phyloP scores from a whole-genome alignment of 176 grass and related monocot species.

The Melocanna baccifera region DNA sequence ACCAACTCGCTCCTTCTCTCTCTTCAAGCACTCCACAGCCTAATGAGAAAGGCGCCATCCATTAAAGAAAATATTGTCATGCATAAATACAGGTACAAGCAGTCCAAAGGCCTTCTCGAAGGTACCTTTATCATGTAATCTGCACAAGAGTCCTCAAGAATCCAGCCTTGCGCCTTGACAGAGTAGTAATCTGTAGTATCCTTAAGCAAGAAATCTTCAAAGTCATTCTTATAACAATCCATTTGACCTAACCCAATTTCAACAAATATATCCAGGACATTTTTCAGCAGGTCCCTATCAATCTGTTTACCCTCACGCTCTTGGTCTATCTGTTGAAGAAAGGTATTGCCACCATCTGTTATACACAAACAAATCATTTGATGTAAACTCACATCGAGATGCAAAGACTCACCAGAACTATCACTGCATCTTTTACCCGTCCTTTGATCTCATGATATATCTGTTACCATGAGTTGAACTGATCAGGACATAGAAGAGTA shows the following conservation, averaged over 20 bases:
- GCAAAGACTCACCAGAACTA: slow-evolving; percentile 63
- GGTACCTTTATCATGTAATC: slow-evolving; percentile 97
- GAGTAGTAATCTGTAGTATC: slow-evolving; percentile 85
- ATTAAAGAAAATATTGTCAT: not conserved
- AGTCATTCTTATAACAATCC: slow-evolving; percentile 86
- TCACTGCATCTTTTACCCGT: slow-evolving; percentile 78
- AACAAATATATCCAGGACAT: slow-evolving; percentile 96
- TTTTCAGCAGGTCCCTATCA: slow-evolving; percentile 84
- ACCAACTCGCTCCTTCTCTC: slow-evolving; percentile 86
- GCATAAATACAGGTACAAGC: not conserved
- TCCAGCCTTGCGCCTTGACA: slow-evolving; percentile 89
- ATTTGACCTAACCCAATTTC: slow-evolving; percentile 81
- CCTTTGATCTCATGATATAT: slow-evolving; percentile 89
- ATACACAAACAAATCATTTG: not conserved
- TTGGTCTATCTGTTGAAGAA: slow-evolving; percentile 78
- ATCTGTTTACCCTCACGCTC: slow-evolving; percentile 93
- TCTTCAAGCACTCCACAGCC: slow-evolving; percentile 88
- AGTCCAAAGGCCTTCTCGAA: not conserved
- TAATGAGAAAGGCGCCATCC: slow-evolving; percentile 38
- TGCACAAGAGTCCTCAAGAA: slow-evolving; percentile 89
- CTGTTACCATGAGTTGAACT: slow-evolving; percentile 33
- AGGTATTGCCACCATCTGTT: not conserved
- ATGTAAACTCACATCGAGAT: not conserved
- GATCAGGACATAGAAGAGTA: not conserved
- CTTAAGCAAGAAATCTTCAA: slow-evolving; percentile 88